Evolutionary conservation across 1,284 basidiomycete genomes (phyloP), one percentile per base, ranked within the genome.

Genomic region (Cutaneotrichosporon cutaneum): DNA sequence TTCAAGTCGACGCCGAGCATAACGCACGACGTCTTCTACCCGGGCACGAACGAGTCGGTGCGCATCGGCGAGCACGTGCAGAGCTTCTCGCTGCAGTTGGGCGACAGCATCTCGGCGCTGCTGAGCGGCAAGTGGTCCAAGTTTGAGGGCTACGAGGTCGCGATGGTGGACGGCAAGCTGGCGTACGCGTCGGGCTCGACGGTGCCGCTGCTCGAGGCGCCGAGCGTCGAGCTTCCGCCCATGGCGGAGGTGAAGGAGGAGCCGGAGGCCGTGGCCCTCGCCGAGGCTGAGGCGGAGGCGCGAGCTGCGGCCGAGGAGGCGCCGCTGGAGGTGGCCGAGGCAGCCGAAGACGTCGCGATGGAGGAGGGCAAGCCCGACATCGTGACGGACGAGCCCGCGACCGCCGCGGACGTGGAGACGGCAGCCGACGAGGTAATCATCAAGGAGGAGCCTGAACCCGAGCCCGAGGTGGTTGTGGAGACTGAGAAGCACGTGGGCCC

Each of bases 121-220:
- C 80, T 98, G 24, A 61, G 59, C 9, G 67, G 71, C 63, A 88
- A 88, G 75, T 90, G 97, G 87, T 94, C 93, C 13, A 86, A 89
- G 90, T 96, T 97, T 73, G 96, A 99, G 73, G 95, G 96, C 72
- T 98, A 94, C 75, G 93, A 98, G 77, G 90, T 99, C 45, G 92
- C 90, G 21, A 94, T 89, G 76, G 87, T 98, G 44, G 87, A 88
- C 33, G 95, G 94, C 27, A 86, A 89, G 27, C 87, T 98, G 32
- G 84, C 88, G 5, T 86, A 87, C 51, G 87, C 90, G 54, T 87
- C 90, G 11, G 93, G 88, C 64, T 92, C 92, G n/a, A 81, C 81
- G 8, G 77, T 85, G 8, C 83, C 84, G 0, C 79, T 81, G 1
- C 77, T 85, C 35, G 82, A 82, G 62, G 66, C 50, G 85, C 84